Base-by-base conservation (phyloP, 192 early-diverging fungal species). In the Rhizophagus sp. region DNA sequence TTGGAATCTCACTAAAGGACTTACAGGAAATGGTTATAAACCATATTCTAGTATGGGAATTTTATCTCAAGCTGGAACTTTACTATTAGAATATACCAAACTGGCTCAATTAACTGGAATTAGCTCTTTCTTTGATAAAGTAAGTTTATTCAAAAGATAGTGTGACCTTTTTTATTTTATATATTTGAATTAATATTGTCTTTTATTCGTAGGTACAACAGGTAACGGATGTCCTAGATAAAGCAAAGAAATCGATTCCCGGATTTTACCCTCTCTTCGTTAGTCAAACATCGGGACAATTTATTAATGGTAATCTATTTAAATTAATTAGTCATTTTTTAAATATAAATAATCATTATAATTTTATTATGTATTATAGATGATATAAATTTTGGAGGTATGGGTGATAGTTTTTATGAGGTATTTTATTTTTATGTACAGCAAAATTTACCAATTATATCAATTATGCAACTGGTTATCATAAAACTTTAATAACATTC, bases 31-130 rank as follows among this genome's bases (percentile, higher is more conserved):
- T 12, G 41, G n/a, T n/a, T 22, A 27, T 68, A 22, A 0, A n/a
- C 41, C 44, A 44, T 47, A 15, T 63, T 7, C 11, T 39, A 19
- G 36, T 44, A 34, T 73, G 11, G 73, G 75, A 63, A 85, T 85
- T 39, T 79, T 95, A 36, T 91, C 94, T 52, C 92, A 95, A 79
- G 77, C 91, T 61, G 95, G 95, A 57, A 91, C 93, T 0, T 82
- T 96, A 57, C 93, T 95, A 75, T 84, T 97, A 25, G 96, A 97
- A 84, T 93, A 94, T 79, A 90, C 90, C 82, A 93, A 94, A 62
- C 88, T 97, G 25, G 93, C 93, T 10, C 86, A 94, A 76, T 87
- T 96, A 9, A 95, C 95, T 11, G 92, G 91, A 3, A 85, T 95
- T 72, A 86, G 89, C 22, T 84, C 78, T 3, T 97, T 94, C 80